Base-by-base conservation (phyloP, 352 stramenopile species). In the Pythium volutum region DNA sequence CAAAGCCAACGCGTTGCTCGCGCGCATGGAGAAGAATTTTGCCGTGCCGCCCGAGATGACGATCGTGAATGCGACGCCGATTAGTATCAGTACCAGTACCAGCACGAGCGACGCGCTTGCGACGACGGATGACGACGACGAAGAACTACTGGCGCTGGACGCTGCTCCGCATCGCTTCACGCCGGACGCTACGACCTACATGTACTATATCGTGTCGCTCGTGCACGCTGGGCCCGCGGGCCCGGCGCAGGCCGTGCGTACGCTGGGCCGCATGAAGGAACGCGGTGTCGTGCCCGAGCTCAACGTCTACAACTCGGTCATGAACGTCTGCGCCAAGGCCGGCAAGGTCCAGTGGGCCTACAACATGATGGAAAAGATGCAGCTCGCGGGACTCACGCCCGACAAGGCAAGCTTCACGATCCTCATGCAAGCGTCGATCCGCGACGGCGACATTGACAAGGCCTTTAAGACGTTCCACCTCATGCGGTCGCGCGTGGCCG, bases 301-400 rank as follows among this genome's bases (percentile, higher is more conserved):
- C 20, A 50, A 79, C 1, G 71, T 75, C 62, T 91, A 93, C 64
- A 93, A 91, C 55, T 77, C 81, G n/a, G 80, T 91, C 15, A 93
- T 93, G 84, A 81, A 86, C 42, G 81, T 83, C n/a, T 93, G 84
- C 53, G 76, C 81, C 27, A 89, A 89, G 62, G 74, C 78, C 5
- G 60, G 67, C 31, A 71, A 74, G 26, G 67, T 89, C 57, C 63
- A 81, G 33, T 93, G 84, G 84, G 68, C 84, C 8, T 93, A 93
- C 75, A 93, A 91, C 61, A 79, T 93, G 36, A 79, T 93, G 69
- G 84, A 93, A 62, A 88, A 88, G 62, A 90, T 93, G 80, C 84
- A 93, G 66, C 77, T 89, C 12, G 79, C 81, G 0, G 84, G 84
- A 10, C 50, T 89, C 38, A 75, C 76, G 58, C 84, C 84, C 0